A percentile compares a stretch with the other conserved stretches of the same genome.
These are phyloP conservation scores for Sporothrix mexicana DNA, from an alignment of 2,329 filamentous ascomycete species.

Conservation along the genomic window DNA sequence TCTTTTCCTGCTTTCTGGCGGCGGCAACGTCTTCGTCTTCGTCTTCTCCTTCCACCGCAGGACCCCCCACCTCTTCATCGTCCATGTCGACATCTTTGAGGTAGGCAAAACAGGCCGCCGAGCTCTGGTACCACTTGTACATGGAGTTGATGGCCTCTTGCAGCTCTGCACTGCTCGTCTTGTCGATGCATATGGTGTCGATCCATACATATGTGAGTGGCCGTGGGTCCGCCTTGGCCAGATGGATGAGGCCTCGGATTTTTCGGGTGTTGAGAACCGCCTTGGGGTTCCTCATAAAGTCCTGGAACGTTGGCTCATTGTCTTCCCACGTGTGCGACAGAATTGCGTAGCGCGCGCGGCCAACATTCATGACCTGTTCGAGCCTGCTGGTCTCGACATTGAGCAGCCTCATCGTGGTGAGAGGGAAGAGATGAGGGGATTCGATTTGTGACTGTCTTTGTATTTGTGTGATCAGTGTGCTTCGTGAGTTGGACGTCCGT, in stretches of 20 bases:
- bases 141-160: conserved; percentile 38
- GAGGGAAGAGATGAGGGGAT: neutral
- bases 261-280: neutral
- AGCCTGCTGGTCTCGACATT: neutral
- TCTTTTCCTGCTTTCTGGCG: neutral
- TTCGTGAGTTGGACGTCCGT: too few species aligned
- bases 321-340: conserved; percentile 19
- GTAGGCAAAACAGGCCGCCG: conserved; percentile 33
- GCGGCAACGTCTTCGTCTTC: too few species aligned
- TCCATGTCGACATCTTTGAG: conserved; percentile 25
- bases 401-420: neutral
- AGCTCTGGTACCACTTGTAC: conserved; percentile 34
- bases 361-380: neutral
- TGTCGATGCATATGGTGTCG: conserved; percentile 39
- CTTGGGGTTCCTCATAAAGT: neutral
- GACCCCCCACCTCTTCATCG: neutral
- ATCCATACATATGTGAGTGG: conserved; percentile 31
- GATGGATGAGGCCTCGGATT: neutral
- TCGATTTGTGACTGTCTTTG: too few species aligned
- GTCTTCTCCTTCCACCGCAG: neutral
- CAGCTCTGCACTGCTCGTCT: conserved; percentile 35
- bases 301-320: neutral
- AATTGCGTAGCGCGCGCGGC: neutral
- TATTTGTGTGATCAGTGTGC: too few species aligned
- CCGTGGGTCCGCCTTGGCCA: neutral